Evolutionary conservation across 768 basidiomycete species (phyloP), one percentile per base, ranked within the genome.

Genomic region (Rhodotorula taiwanensis): DNA sequence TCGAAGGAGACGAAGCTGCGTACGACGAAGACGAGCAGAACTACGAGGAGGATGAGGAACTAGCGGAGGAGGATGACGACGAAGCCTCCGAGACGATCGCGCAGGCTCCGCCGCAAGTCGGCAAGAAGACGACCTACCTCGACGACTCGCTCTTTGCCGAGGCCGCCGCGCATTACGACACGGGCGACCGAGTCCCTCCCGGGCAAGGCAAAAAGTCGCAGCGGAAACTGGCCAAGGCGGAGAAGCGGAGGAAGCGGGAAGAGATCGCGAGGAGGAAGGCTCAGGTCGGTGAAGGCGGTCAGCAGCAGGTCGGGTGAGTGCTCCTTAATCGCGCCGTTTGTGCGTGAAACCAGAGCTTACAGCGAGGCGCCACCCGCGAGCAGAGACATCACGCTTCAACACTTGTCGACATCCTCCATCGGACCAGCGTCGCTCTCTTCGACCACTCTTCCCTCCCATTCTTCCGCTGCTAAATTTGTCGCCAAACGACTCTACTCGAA

Each of bases 391-490:
- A 64, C 67, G 14, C 52, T 69, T 0, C 67, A 64, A 20, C 67
- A 69, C 52, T 52, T 69, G 47, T 55, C 67, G 21, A 18, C 41
- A 5, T 9, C 25, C 41, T 27, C 47, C 0, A 41, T 33, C 47
- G 43, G 48, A 31, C 42, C 63, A 18, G 52, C 57, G 23, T 55
- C 67, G 18, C 62, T 69, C 36, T 51, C 67, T 31, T 64, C 63
- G 5, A 52, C 67, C 20, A 48, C 63, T 21, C 62, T 58, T 31
- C 62, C 67, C 28, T 64, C 67, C 0, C 47, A 54, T 52, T 64
- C 60, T 30, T 61, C 62, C 14, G 67, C 67, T 5, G 55, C 67
- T 52, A 69, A 69, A 50, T 69, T 69, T 60, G 52, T 69, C 52
- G 55, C 56, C 18, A 14, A 50, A 13, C 67, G 67, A 16, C 60